A percentile compares a stretch with the other conserved stretches of the same genome.
Conservation (phyloP, 1,284 basidiomycete genomes). For the Marasmius oreades region DNA sequence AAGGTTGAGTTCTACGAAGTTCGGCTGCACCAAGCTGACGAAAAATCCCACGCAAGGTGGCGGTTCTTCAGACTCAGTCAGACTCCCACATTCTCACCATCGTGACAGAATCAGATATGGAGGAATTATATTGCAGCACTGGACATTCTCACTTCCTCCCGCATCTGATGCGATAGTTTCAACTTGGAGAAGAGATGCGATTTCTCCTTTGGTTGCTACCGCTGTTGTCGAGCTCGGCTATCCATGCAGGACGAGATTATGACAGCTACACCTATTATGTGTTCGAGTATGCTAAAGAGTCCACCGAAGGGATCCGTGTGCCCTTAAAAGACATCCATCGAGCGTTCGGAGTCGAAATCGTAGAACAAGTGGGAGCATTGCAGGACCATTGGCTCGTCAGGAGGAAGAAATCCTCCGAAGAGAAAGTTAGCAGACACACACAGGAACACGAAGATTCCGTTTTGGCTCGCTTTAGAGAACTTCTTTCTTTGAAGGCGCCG, state of each 20-base stretch:
- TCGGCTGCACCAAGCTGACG: too few species aligned
- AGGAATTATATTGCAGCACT: too few species aligned
- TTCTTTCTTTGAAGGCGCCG: conserved; percentile 42
- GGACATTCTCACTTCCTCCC: too few species aligned
- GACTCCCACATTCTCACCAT: too few species aligned
- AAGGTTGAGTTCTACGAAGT: too few species aligned
- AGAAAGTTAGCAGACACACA: neutral
- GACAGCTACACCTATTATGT: conserved; percentile 89
- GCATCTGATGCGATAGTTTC: too few species aligned
- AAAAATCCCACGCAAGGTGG: too few species aligned
- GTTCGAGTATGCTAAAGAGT: conserved; percentile 74
- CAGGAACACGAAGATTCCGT: conserved; percentile 47
- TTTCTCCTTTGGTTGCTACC: neutral
- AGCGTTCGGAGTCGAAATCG: conserved; percentile 77
- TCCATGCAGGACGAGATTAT: conserved; percentile 51
- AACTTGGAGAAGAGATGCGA: neutral
- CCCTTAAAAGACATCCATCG: conserved; percentile 56
- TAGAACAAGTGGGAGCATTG: conserved; percentile 87
- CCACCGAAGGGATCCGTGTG: conserved; percentile 36
- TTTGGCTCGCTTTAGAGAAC: conserved; percentile 44
- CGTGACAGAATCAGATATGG: too few species aligned
- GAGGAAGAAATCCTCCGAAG: conserved; percentile 35
- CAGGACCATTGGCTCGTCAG: conserved; percentile 85
- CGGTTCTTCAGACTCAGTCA: too few species aligned
- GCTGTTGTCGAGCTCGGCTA: conserved; percentile 13